Conservation (phyloP, 495 filamentous ascomycete species). For the Antarctomyces pellizariae region DNA sequence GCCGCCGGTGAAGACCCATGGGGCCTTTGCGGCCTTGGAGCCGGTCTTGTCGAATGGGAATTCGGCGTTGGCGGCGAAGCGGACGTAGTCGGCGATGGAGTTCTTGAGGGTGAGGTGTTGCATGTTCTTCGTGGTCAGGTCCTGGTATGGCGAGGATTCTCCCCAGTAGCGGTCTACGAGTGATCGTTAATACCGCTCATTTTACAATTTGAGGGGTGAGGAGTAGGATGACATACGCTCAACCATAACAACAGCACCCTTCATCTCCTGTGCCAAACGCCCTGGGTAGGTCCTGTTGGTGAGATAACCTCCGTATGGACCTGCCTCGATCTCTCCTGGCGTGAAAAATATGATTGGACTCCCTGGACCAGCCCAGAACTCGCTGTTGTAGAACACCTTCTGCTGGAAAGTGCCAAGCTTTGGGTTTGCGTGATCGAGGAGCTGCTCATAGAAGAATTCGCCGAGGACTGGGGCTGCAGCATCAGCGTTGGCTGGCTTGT, state of each 20-base stretch:
- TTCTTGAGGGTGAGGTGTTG: slow-evolving; percentile 39
- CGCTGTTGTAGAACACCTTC: slow-evolving; percentile 25
- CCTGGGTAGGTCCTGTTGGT: slow-evolving; percentile 27
- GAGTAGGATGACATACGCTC: slow-evolving; percentile 22
- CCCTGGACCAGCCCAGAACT: slow-evolving; percentile 27
- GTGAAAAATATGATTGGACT: slow-evolving; percentile 27
- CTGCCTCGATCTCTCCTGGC: slow-evolving; percentile 31
- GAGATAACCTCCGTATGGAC: slow-evolving; percentile 24
- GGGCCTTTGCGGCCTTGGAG: slow-evolving; percentile 29
- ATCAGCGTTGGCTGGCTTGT: too few species aligned
- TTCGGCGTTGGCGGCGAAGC: slow-evolving; percentile 35
- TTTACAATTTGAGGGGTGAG: background rate
- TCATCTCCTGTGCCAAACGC: slow-evolving; percentile 25
- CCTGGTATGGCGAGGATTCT: slow-evolving; percentile 31
- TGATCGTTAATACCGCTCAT: too few species aligned
- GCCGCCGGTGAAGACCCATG: slow-evolving; percentile 40
- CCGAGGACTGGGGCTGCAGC: too few species aligned
- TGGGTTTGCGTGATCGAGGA: slow-evolving; percentile 29
- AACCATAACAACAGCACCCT: slow-evolving; percentile 30
- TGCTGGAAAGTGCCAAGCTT: slow-evolving; percentile 29
- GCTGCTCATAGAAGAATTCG: slow-evolving; percentile 25
- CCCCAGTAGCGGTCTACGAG: slow-evolving; percentile 35
- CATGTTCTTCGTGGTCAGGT: slow-evolving; percentile 30
- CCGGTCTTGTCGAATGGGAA: slow-evolving; percentile 31
- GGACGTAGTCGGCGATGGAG: slow-evolving; percentile 32